Evolutionary conservation across 2,329 filamentous ascomycete genomes (phyloP), one percentile per base, ranked within the genome.

Genomic region (Sclerotinia borealis): DNA sequence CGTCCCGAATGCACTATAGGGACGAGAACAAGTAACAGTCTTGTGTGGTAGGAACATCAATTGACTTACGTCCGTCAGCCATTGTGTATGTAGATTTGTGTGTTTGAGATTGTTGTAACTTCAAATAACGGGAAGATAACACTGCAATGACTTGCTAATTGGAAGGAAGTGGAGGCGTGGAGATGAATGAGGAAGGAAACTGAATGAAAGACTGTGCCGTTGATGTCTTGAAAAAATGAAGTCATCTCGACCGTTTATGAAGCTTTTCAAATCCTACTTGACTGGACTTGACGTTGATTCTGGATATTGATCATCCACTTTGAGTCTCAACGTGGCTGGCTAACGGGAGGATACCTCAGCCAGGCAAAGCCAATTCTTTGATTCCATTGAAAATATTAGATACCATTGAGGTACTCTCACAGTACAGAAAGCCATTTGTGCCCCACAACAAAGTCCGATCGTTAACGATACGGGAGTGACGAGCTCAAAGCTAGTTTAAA

Each of bases 61-160:
- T 45, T 45, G 29, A 73, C 72, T 71, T 68, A 74, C 72, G 68
- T 68, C 72, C 72, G 64, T 74, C 72, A 58, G 72, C 69, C 72
- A 73, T 74, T 64, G 58, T 63, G 65, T 67, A 68, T 65, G 58
- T 45, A 36, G 19, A 1, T 25, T 25, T 22, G 27, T 25, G 39
- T 66, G 13, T 63, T 45, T 34, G 56, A 51, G 52, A 34, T 8
- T 56, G 51, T 19, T 25, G 54, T 47, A 58, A 67, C 19, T 29
- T 27, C 63, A 50, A 54, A 41, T 49, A 48, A 19, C 48, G 63
- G 62, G 45, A 64, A 39, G 54, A 54, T 39, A 45, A 29, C 51
- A 63, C 13, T 36, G 25, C 49, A 50, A 45, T 31, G 39, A 51
- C 59, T 52, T 39, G 59, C 39, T 56, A 43, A 37, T 27, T 10